Percentiles rank a stretch among this genome's conserved stretches.
Conservation (phyloP, 495 filamentous ascomycete species). For the Penicillium salamii region DNA sequence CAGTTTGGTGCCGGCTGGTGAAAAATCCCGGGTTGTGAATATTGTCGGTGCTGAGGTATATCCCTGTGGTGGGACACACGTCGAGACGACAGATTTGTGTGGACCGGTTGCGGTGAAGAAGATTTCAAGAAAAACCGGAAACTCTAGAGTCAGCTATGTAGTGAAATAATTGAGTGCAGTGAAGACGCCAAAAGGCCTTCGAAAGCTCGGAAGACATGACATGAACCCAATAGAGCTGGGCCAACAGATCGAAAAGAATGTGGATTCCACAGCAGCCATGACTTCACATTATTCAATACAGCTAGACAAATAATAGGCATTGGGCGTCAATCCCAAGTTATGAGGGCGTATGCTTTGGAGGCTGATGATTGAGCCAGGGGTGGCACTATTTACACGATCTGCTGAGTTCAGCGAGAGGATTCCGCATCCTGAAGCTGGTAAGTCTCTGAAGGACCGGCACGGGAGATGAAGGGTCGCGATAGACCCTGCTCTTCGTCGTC, state of each 20-base stretch:
- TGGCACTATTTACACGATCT: too few species aligned
- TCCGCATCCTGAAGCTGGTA: conserved; percentile 25
- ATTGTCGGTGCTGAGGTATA: conserved; percentile 58
- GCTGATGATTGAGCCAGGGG: too few species aligned
- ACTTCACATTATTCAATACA: too few species aligned
- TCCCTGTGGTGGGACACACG: conserved; percentile 67
- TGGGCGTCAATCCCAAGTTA: too few species aligned
- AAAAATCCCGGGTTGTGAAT: conserved; percentile 52
- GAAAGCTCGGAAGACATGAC: too few species aligned
- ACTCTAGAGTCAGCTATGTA: conserved; percentile 51
- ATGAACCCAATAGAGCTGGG: too few species aligned
- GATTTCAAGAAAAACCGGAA: conserved; percentile 56
- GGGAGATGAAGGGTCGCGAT: conserved; percentile 9
- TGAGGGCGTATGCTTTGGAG: too few species aligned
- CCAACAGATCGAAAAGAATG: too few species aligned
- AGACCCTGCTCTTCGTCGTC: conserved; percentile 50
- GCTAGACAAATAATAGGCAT: too few species aligned
- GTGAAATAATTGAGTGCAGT: conserved; percentile 20
- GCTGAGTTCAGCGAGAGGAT: neutral
- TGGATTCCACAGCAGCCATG: too few species aligned
- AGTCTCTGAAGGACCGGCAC: conserved; percentile 16
- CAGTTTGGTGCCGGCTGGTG: conserved; percentile 39
- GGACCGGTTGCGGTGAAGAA: conserved; percentile 58
- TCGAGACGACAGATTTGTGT: conserved; percentile 48
- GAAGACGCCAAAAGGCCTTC: too few species aligned